Evolutionary conservation across 352 stramenopile species (phyloP).

Genomic region (Globisporangium recalcitrans): DNA sequence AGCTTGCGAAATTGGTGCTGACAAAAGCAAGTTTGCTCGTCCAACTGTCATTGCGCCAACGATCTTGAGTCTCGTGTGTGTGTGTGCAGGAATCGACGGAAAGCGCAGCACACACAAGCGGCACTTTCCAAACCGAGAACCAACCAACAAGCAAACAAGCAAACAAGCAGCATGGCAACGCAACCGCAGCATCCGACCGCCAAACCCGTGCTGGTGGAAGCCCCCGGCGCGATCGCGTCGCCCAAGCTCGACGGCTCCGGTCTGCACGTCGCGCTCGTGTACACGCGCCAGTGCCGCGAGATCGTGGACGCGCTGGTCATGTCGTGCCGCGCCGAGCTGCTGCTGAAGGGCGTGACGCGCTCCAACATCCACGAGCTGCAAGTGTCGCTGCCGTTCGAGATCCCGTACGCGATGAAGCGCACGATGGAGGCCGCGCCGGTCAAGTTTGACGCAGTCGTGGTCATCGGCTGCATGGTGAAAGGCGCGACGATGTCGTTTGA

Average conservation of each 20-base stretch:
- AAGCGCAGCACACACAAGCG: too few relatives aligned
- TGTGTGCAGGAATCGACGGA: background rate
- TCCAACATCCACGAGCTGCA: slow-evolving; percentile 25
- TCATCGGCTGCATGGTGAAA: slow-evolving; percentile 20
- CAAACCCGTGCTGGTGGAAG: background rate
- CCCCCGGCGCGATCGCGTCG: background rate
- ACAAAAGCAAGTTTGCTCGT: background rate
- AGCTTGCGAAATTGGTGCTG: background rate
- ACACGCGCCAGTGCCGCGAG: slow-evolving; percentile 21
- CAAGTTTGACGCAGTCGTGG: slow-evolving; percentile 22
- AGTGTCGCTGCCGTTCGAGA: slow-evolving; percentile 29
- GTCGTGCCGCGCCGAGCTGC: slow-evolving; percentile 27
- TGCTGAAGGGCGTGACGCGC: slow-evolving; percentile 27
- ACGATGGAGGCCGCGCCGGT: slow-evolving; percentile 14
- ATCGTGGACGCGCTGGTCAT: slow-evolving; percentile 25
- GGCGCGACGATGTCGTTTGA: slow-evolving; percentile 19
- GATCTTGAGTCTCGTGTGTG: background rate
- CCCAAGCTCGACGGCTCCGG: slow-evolving; percentile 20
- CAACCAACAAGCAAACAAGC: background rate
- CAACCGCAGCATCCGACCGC: background rate
- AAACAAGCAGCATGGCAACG: background rate
- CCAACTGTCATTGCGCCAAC: background rate
- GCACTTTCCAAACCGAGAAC: background rate
- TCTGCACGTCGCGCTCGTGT: slow-evolving; percentile 28
- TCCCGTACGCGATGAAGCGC: slow-evolving; percentile 29